Conservation (phyloP, 164 flowering plant species). For the Platanus orientalis region DNA sequence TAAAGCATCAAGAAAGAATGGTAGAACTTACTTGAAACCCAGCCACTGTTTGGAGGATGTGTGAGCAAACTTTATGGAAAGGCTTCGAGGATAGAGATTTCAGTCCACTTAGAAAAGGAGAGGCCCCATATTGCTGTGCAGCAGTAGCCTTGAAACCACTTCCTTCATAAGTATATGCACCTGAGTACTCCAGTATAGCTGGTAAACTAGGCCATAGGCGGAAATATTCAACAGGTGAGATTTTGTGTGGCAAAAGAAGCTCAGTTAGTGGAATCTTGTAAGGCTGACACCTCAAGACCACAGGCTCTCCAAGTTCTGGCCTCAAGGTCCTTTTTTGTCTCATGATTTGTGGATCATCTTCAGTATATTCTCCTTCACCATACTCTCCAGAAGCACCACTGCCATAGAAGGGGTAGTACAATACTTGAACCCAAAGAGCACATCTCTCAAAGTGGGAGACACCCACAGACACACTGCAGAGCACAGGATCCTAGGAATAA, state of each 20-base stretch:
- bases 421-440: slow-evolving; percentile 95
- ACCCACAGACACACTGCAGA: slow-evolving; percentile 91
- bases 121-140: slow-evolving; percentile 91
- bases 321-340: slow-evolving; percentile 72
- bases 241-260: slow-evolving; percentile 86
- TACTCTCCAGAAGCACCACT: slow-evolving; percentile 67
- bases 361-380: slow-evolving; percentile 77
- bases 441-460: slow-evolving; percentile 93
- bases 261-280: slow-evolving; percentile 95
- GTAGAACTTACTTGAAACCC: slow-evolving; percentile 82
- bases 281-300: slow-evolving; percentile 89
- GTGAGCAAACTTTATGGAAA: slow-evolving; percentile 93
- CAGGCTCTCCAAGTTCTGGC: slow-evolving; percentile 90
- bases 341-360: slow-evolving; percentile 78
- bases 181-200: slow-evolving; percentile 83
- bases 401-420: slow-evolving; percentile 89
- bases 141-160: slow-evolving; percentile 99
- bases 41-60: slow-evolving; percentile 88
- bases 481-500: slow-evolving; percentile 75
- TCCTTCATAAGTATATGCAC: slow-evolving; percentile 91
- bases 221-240: slow-evolving; percentile 95
- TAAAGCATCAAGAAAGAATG: slow-evolving; percentile 8
- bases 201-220: slow-evolving; percentile 99
- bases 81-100: slow-evolving; percentile 88
- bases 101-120: slow-evolving; percentile 92